Base-by-base conservation (phyloP, 1,284 basidiomycete species). In the Vanrija sp. region DNA sequence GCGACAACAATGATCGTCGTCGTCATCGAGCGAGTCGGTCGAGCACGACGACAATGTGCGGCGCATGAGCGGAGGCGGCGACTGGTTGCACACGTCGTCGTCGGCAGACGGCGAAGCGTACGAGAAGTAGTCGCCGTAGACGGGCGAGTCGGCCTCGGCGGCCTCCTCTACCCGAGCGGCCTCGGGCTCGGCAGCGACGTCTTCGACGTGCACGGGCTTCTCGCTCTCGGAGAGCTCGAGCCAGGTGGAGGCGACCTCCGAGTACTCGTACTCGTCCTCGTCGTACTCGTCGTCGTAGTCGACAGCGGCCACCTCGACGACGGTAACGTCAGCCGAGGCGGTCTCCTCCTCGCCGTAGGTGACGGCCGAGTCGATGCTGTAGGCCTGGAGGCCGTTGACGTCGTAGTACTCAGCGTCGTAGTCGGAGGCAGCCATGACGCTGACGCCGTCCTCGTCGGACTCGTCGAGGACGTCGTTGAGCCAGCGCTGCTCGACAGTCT, bases 391-490 rank as follows among this genome's bases (percentile, higher is more conserved):
- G 34, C 42, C 56, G 38, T 51, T 42, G 38, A 55, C 49, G 53
- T 67, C 64, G 39, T 62, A 59, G 38, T 64, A 62, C 53, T 61
- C 54, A 43, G 52, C 51, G 51, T 64, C 60, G 49, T 56, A 51
- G 43, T 62, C 54, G 18, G 63, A 60, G 4, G 21, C 48, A 8
- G 54, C 48, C 38, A 55, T 47, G 38, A 54, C 45, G 49, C 56
- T 39, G n/a, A 58, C 55, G 12, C 67, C 65, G 15, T 66, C 65
- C 9, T 69, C 64, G 26, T 65, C 68, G 9, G 71, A 54, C 19
- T 58, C 61, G 25, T 64, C 55, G 18, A 73, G 51, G 26, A 72
- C 63, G 16, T 71, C 63, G 49, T 74, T 70, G 44, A 74, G 73
- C 71, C 70, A 73, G 49, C 59, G 61, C 51, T 66, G 64, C 57